These are phyloP conservation scores for Phaeosphaeria sp. DNA, from an alignment of 2,329 filamentous ascomycete genomes.

Conservation along the genomic window DNA sequence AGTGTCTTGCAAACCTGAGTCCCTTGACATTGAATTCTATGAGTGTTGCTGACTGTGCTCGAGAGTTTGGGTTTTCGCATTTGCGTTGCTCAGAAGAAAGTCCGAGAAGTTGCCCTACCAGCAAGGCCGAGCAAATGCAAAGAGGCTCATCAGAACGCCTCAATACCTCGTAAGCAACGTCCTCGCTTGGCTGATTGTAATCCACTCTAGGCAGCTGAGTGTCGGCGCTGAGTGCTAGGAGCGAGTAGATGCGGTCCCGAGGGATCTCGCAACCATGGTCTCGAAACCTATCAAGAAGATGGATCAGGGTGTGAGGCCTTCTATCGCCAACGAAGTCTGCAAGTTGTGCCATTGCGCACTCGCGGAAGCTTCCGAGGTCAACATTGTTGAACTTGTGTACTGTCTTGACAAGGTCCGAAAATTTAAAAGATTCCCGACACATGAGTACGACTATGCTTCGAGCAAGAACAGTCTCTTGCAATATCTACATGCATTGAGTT, in stretches of 20 bases:
- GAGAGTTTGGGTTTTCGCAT: not conserved
- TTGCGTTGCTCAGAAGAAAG: not conserved
- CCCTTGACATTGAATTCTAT: slow-evolving; percentile 5
- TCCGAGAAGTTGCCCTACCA: slow-evolving; percentile 1
- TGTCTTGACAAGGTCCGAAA: not conserved
- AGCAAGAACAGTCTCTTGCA: slow-evolving; percentile 8
- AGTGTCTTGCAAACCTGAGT: slow-evolving; percentile 4
- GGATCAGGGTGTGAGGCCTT: not conserved
- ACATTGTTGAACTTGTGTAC: not conserved
- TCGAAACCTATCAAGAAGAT: slow-evolving; percentile 6
- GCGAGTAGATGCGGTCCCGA: slow-evolving; percentile 12
- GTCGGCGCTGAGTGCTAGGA: slow-evolving; percentile 5
- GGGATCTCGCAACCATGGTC: slow-evolving; percentile 5
- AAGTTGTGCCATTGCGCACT: slow-evolving; percentile 3
- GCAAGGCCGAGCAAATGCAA: slow-evolving; percentile 7
- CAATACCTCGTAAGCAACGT: slow-evolving; percentile 8
- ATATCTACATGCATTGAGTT: not conserved
- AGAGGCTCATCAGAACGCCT: slow-evolving; percentile 4
- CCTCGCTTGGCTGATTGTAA: slow-evolving; percentile 4
- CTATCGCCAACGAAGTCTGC: not conserved
- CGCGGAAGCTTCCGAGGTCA: slow-evolving; percentile 3
- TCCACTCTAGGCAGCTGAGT: slow-evolving; percentile 5
- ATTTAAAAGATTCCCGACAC: slow-evolving; percentile 5
- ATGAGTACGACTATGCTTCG: not conserved
- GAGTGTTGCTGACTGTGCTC: not conserved